These are phyloP conservation scores for Psilocybe sp. DNA, from an alignment of 768 basidiomycete genomes.

Conservation along the genomic window DNA sequence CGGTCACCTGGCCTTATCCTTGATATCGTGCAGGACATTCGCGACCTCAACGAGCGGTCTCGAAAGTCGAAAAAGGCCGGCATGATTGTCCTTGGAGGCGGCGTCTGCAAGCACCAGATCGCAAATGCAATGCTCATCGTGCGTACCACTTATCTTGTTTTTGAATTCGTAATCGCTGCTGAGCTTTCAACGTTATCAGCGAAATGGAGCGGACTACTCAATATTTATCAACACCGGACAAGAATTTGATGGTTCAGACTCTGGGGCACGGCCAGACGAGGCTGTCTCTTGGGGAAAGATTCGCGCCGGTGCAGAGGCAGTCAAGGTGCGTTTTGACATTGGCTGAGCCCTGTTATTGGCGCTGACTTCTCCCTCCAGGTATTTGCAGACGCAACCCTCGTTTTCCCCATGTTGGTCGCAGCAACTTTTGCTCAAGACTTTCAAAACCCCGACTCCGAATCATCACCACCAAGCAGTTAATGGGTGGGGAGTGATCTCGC, in stretches of 20 bases:
- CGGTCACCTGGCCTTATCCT: conserved; percentile 77
- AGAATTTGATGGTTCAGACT: conserved; percentile 98
- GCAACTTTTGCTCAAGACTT: conserved; percentile 78
- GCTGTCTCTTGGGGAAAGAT: conserved; percentile 99
- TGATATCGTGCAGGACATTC: conserved; percentile 95
- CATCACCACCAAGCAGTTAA: no score
- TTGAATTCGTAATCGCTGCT: background rate
- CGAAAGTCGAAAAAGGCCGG: conserved; percentile 90
- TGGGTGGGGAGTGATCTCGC: no score
- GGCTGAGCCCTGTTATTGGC: conserved; percentile 5
- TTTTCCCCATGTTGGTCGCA: conserved; percentile 93
- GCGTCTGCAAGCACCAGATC: conserved; percentile 99
- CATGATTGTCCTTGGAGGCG: conserved; percentile 97
- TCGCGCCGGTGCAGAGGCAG: conserved; percentile 74
- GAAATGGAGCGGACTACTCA: conserved; percentile 96
- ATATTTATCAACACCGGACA: conserved; percentile 99
- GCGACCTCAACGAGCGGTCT: conserved; percentile 84
- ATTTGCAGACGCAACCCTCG: conserved; percentile 95
- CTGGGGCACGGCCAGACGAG: conserved; percentile 95
- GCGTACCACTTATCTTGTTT: conserved; percentile 19
- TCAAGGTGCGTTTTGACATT: conserved; percentile 55
- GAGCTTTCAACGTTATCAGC: conserved; percentile 40
- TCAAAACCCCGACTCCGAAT: background rate
- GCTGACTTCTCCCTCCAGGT: conserved; percentile 40
- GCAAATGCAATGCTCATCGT: conserved; percentile 99